Evolutionary conservation across 2,329 filamentous ascomycete species (phyloP), one percentile per base, ranked within the genome.

Genomic region (Coniochaeta pulveracea): DNA sequence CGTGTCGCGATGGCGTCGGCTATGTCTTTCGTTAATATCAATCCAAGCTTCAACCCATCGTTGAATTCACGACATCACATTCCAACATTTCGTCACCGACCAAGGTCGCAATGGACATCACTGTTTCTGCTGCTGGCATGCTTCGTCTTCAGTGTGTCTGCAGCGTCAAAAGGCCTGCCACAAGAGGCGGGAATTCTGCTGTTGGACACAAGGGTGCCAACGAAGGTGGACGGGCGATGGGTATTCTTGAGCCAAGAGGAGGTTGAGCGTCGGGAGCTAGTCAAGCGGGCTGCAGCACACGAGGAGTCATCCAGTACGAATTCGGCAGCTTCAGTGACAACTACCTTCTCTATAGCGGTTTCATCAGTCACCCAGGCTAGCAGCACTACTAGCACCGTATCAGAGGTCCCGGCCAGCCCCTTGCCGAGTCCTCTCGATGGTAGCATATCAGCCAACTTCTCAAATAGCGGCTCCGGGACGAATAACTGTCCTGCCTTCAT

Each of bases 371-470:
- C 52, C 11, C 26, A 37, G 32, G 38, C 19, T 9, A 25, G 54
- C 2, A 40, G 43, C 14, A 37, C 51, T 3, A 49, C 51, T 19
- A 46, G 54, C 2, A 51, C 47, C 14, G 45, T 46, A 2, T 40
- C 47, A 1, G 21, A 8, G 21, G 21, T 23, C n/a, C 21, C 21
- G 8, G 38, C 54, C 2, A 58, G 55, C 33, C 57, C 66, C 5
- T 56, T 80, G 26, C 82, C 79, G 0, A 71, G 56, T 9, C 69
- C 80, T 3, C 84, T 85, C 47, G 81, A 86, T 45, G 75, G 69
- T 36, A 70, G 66, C 31, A 53, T 81, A 19, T 66, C 68, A 6
- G 65, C 65, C 40, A 79, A 80, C 44, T 81, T 83, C 55, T 68
- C 69, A 11, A 55, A 25, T 4, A 37, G 52, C 34, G 46, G 56